Conservation (phyloP, 2,329 filamentous ascomycete genomes). For the Westerdykella aurantiaca region DNA sequence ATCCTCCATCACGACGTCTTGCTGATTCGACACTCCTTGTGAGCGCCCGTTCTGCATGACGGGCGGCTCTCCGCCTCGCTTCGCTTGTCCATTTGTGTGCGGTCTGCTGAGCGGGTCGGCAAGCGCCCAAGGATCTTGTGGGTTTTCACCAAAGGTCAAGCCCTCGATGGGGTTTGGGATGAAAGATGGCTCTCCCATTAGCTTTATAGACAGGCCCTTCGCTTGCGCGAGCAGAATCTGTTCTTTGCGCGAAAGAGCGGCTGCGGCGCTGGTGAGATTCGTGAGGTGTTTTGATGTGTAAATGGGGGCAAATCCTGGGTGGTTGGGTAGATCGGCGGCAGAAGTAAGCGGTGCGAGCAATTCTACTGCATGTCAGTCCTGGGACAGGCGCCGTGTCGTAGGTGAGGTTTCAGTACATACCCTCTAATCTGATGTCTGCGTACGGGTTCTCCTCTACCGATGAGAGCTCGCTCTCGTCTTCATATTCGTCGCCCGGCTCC, state of each 20-base stretch:
- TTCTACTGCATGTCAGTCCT: slow-evolving; percentile 45
- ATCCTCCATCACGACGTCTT: slow-evolving; percentile 29
- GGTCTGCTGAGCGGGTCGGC: not conserved
- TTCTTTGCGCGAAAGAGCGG: slow-evolving; percentile 68
- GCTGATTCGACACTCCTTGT: slow-evolving; percentile 10
- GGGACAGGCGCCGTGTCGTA: slow-evolving; percentile 2
- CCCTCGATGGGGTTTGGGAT: slow-evolving; percentile 52
- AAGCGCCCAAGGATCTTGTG: slow-evolving; percentile 12
- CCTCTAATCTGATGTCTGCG: slow-evolving; percentile 62
- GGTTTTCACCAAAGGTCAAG: slow-evolving; percentile 31
- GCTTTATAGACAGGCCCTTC: slow-evolving; percentile 64
- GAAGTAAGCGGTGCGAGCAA: slow-evolving; percentile 70
- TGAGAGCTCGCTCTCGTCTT: slow-evolving; percentile 58
- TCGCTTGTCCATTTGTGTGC: not conserved
- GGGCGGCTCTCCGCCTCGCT: slow-evolving; percentile 5
- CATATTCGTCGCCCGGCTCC: slow-evolving; percentile 65
- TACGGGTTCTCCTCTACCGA: slow-evolving; percentile 67
- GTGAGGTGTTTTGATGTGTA: slow-evolving; percentile 69
- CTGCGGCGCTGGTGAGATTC: slow-evolving; percentile 63
- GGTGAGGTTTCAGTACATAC: slow-evolving; percentile 42
- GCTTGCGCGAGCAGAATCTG: slow-evolving; percentile 67
- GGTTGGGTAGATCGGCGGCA: slow-evolving; percentile 66
- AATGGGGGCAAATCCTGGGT: slow-evolving; percentile 67
- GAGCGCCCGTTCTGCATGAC: not conserved
- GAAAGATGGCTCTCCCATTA: slow-evolving; percentile 69